These are phyloP conservation scores for Ophiosphaerella narmari DNA, from an alignment of 2,329 filamentous ascomycete species.

Conservation along the genomic window DNA sequence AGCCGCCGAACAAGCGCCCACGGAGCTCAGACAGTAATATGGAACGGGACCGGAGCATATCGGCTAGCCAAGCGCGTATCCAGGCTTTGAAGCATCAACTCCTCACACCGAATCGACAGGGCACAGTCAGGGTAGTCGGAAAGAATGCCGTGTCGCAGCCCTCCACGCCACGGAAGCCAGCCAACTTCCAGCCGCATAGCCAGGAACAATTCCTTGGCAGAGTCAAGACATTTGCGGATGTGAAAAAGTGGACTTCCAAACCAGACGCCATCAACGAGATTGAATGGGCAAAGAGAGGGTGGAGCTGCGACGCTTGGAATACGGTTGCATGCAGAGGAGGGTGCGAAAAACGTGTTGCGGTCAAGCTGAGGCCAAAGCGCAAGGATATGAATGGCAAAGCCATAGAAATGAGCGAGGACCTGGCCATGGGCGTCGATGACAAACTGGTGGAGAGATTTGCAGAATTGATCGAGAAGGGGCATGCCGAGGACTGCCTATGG, in stretches of 20 bases:
- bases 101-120: conserved; percentile 30
- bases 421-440: conserved; percentile 56
- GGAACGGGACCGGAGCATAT: conserved; percentile 33
- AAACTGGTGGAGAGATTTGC: conserved; percentile 77
- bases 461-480: conserved; percentile 72
- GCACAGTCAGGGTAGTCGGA: conserved; percentile 40
- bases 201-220: conserved; percentile 79
- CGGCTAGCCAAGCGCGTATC: conserved; percentile 36
- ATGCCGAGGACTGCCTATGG: conserved; percentile 86
- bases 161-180: conserved; percentile 45
- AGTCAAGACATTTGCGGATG: conserved; percentile 84
- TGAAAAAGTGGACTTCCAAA: conserved; percentile 93
- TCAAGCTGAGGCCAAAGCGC: conserved; percentile 68
- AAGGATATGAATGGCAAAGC: conserved; percentile 47
- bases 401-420: conserved; percentile 59
- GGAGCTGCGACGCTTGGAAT: conserved; percentile 75
- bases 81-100: conserved; percentile 40
- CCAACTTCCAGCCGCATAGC: conserved; percentile 85
- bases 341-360: conserved; percentile 81
- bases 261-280: conserved; percentile 84
- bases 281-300: conserved; percentile 92
- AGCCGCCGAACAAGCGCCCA: conserved; percentile 42
- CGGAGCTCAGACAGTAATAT: conserved; percentile 36
- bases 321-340: conserved; percentile 80
- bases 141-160: conserved; percentile 28